A percentile compares a stretch with the other conserved stretches of the same genome.
These are phyloP conservation scores for Fomitopsis serialis DNA, from an alignment of 768 basidiomycete genomes.

Conservation along the genomic window DNA sequence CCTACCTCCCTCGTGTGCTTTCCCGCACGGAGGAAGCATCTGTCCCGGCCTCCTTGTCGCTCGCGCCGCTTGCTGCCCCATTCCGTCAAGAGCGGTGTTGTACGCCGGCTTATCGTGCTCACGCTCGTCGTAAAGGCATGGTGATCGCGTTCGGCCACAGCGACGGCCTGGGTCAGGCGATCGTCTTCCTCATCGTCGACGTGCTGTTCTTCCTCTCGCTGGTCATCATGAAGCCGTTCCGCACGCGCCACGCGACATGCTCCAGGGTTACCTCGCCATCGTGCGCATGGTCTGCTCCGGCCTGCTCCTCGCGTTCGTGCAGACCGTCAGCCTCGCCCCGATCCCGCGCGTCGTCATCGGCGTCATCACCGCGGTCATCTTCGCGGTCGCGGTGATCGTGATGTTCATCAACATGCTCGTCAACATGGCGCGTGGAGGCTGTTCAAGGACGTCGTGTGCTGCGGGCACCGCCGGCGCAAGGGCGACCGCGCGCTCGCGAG, in stretches of 20 bases:
- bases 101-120: slow-evolving; percentile 54
- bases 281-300: slow-evolving; percentile 66
- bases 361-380: slow-evolving; percentile 64
- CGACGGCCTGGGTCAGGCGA: slow-evolving; percentile 64
- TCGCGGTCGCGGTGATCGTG: slow-evolving; percentile 64
- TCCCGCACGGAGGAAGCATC: slow-evolving; percentile 27
- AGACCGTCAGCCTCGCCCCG: slow-evolving; percentile 54
- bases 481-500: slow-evolving; percentile 16
- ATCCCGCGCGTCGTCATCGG: slow-evolving; percentile 84
- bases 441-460: slow-evolving; percentile 11
- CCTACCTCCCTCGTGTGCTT: slow-evolving; percentile 33
- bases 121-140: slow-evolving; percentile 63
- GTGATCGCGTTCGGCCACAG: slow-evolving; percentile 63
- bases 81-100: slow-evolving; percentile 66
- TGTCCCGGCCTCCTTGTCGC: slow-evolving; percentile 19
- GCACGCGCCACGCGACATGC: slow-evolving; percentile 64
- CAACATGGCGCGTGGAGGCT: slow-evolving; percentile 20
- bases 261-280: slow-evolving; percentile 60
- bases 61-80: slow-evolving; percentile 60
- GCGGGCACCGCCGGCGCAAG: slow-evolving; percentile 6
- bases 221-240: slow-evolving; percentile 55
- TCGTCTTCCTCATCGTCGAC: slow-evolving; percentile 64
- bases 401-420: slow-evolving; percentile 53
- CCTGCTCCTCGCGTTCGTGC: slow-evolving; percentile 72
- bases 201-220: slow-evolving; percentile 47